Base-by-base conservation (phyloP, 2,329 filamentous ascomycete genomes). In the Penicillium griseofulvum region DNA sequence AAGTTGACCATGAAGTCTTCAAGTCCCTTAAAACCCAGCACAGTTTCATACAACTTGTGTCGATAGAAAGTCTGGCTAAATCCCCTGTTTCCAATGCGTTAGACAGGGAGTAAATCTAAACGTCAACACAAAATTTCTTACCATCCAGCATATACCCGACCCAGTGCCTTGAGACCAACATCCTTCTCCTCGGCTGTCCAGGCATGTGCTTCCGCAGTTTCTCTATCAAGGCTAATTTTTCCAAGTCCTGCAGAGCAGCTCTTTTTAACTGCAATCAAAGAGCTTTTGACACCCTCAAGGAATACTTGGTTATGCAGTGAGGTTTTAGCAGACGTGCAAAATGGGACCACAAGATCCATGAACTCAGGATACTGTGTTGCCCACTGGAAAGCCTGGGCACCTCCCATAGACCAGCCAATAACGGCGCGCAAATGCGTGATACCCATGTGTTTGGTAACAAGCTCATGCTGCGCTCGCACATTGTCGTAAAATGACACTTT, bases 41-140 rank as follows among this genome's bases (percentile, higher is more conserved):
- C 76, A 1, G 71, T 85, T 68, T 89, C 83, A 68, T 87, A 87
- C n/a, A 90, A 56, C 67, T 81, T 86, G 61, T 90, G 78, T 1
- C 89, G 81, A 65, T 93, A 93, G 65, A 92, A 93, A 0, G 87
- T 81, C 65, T 92, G 89, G 49, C 85, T 88, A 65, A 93, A 89
- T 0, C 90, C 89, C 89, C 85, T 76, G 37, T 54, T 49, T 6
- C 3, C 2, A 9, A 33, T 24, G 11, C 14, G 14, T 63, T 37
- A 62, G 55, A 12, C 24, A 19, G 14, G 48, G 4, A 2, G 14
- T 34, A 19, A 33, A 26, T 1, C 14, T 10, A 5, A 22, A 24
- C 3, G 3, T 29, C 14, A 26, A n/a, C 10, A 12, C n/a, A 1
- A 12, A 14, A 24, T 39, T 17, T 42, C 73, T 65, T 61, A 76